Base-by-base conservation (phyloP, 768 basidiomycete genomes). In the Trametes sanguinea region DNA sequence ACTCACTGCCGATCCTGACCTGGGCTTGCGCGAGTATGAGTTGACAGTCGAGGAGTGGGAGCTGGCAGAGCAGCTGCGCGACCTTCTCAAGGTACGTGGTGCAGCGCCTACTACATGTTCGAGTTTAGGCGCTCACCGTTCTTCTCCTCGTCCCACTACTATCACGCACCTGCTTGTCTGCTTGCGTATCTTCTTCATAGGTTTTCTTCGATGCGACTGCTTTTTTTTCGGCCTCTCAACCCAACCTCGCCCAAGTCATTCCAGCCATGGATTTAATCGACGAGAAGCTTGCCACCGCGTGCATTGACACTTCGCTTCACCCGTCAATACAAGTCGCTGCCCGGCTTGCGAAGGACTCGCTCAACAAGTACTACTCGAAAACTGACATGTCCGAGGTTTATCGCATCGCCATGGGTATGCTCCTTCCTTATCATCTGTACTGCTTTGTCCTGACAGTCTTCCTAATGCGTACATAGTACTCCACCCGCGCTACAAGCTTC, bases 331-430 rank as follows among this genome's bases (percentile, higher is more conserved):
- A 61, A 13, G 54, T 69, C 11, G 61, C 74, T 1, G 40, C 72
- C n/a, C 40, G 35, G 1, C 27, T 75, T 16, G 71, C 67, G 0
- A 74, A 74, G 60, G 65, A 66, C 37, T 68, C 63, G 1, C 59
- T 76, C 6, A 76, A 77, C 57, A 50, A 62, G 22, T 77, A 77
- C 64, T 76, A 77, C 61, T 52, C 56, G 22, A 33, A 65, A n/a
- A 73, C 72, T 0, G 72, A 77, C 60, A 37, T 56, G 14, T 74
- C 74, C 0, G 68, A 74, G 32, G 60, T 73, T 10, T 77, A 74
- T 60, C 61, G 66, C 1, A 76, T 77, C 51, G 72, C 73, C 1
- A 77, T 76, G 71, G 55, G 76, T 77, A 57, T 1, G 71, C 35
- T 37, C 69, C 35, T 37, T 37, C 35, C 35, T 37, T 37, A 37